A percentile compares a stretch with the other conserved stretches of the same genome.
Conservation (phyloP, 306 rosid genomes). For the Quercus gilva region DNA sequence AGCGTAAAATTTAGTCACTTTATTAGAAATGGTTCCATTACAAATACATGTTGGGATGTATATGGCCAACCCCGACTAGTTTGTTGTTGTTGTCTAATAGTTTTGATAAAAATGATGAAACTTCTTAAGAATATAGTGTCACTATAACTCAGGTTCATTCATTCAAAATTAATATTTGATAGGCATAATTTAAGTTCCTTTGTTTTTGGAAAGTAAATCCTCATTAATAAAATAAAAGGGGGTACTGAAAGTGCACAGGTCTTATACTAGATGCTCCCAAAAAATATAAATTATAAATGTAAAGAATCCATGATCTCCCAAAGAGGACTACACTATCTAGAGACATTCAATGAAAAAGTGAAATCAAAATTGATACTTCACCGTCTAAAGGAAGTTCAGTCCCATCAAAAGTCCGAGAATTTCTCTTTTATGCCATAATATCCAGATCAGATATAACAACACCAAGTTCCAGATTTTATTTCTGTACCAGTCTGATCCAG, state of each 20-base stretch:
- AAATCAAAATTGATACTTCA: too few species aligned
- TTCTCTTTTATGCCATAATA: neutral
- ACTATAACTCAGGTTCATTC: neutral
- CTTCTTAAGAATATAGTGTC: too few species aligned
- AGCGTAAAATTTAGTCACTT: too few species aligned
- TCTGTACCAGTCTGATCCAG: neutral
- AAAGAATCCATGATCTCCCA: neutral
- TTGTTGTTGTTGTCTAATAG: too few species aligned
- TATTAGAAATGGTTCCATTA: too few species aligned
- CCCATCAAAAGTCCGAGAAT: neutral
- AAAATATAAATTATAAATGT: neutral
- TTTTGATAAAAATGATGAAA: too few species aligned
- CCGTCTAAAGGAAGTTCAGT: too few species aligned
- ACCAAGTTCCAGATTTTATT: neutral
- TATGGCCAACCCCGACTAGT: too few species aligned
- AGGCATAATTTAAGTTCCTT: neutral
- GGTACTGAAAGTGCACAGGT: neutral
- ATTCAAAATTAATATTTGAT: neutral
- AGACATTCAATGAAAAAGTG: too few species aligned
- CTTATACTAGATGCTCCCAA: neutral
- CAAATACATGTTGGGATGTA: too few species aligned
- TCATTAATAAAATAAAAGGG: neutral
- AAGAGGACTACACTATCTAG: too few species aligned
- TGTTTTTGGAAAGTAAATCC: neutral
- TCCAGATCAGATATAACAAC: neutral